Conservation (phyloP, 2,329 filamentous ascomycete species). For the Acrocalymma vagum region DNA sequence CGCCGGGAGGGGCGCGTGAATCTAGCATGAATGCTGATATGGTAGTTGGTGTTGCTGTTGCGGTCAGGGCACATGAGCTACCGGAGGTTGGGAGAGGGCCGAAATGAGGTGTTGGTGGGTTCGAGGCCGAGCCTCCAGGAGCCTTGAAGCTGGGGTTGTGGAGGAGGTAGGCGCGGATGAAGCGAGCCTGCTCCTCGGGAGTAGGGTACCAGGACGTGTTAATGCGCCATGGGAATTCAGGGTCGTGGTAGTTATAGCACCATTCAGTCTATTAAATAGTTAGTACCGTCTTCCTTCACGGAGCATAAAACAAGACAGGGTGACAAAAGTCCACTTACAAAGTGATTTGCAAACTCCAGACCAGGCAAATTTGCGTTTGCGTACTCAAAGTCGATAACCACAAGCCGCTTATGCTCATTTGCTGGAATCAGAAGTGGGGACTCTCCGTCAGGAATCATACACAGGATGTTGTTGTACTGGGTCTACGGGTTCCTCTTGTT, state of each 20-base stretch:
- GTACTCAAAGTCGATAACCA: conserved; percentile 99
- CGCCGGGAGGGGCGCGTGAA: conserved; percentile 47
- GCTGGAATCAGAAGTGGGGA: conserved; percentile 88
- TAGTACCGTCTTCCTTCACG: conserved; percentile 7
- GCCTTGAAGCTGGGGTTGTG: conserved; percentile 76
- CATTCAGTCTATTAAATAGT: conserved; percentile 74
- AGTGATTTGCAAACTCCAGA: conserved; percentile 96
- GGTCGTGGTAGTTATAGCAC: conserved; percentile 96
- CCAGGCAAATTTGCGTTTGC: conserved; percentile 87
- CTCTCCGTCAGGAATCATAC: conserved; percentile 72
- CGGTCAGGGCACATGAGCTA: conserved; percentile 42
- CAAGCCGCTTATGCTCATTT: conserved; percentile 93
- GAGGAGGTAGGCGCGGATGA: conserved; percentile 85
- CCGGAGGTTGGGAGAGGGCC: conserved; percentile 39
- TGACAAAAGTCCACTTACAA: conserved; percentile 61
- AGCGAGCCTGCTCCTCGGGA: conserved; percentile 81
- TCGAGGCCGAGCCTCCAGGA: conserved; percentile 61
- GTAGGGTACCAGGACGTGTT: conserved; percentile 77
- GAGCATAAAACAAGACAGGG: conserved; percentile 2
- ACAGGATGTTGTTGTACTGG: conserved; percentile 97
- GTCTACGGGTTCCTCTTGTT: conserved; percentile 65
- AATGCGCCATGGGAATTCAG: conserved; percentile 70
- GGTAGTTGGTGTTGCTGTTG: conserved; percentile 41
- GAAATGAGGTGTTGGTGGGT: conserved; percentile 45
- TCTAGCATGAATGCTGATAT: conserved; percentile 82